Percentiles rank a stretch among this genome's conserved stretches.
phyloP scores from a whole-genome alignment of 2,329 filamentous ascomycete species.

The Sclerotiophoma versabilis region DNA sequence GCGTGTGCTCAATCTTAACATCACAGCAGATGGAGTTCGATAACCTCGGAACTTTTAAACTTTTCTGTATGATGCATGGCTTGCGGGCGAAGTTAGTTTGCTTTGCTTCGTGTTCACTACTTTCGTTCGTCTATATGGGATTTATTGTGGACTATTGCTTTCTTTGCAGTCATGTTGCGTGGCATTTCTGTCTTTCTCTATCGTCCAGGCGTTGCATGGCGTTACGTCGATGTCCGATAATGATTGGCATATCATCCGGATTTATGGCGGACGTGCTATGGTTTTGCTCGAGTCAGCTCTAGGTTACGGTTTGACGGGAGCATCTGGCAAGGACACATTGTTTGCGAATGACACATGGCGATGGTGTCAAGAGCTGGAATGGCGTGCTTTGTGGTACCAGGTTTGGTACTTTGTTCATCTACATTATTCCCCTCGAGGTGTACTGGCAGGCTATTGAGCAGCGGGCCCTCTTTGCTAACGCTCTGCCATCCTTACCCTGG shows the following conservation, averaged over 20 bases:
- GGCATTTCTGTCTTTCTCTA: constrained; percentile 25
- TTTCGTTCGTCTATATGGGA: constrained; percentile 32
- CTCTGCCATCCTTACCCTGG: constrained; percentile 21
- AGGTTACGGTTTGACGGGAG: constrained; percentile 7
- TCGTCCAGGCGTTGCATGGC: constrained; percentile 27
- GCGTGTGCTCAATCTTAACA: constrained; percentile 44
- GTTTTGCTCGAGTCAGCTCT: constrained; percentile 6
- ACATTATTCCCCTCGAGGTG: constrained; percentile 11
- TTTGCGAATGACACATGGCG: constrained; percentile 14
- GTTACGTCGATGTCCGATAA: constrained; percentile 11
- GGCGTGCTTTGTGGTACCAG: constrained; percentile 13
- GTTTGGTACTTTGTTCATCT: constrained; percentile 23
- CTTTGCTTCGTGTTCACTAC: constrained; percentile 24
- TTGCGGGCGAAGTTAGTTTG: constrained; percentile 26
- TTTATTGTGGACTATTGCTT: constrained; percentile 2
- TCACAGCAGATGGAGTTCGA: constrained; percentile 32
- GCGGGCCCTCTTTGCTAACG: constrained; percentile 9
- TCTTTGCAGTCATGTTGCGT: constrained; percentile 24
- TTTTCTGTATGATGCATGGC: constrained; percentile 35
- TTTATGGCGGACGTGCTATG: constrained; percentile 7
- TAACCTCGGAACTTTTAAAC: constrained; percentile 23
- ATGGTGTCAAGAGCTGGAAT: constrained; percentile 18
- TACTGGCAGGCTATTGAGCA: constrained; percentile 9
- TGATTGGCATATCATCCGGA: constrained; percentile 24
- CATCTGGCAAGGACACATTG: constrained; percentile 7